Evolutionary conservation across 352 stramenopile genomes (phyloP).

Genomic region (Phytophthora constricta): DNA sequence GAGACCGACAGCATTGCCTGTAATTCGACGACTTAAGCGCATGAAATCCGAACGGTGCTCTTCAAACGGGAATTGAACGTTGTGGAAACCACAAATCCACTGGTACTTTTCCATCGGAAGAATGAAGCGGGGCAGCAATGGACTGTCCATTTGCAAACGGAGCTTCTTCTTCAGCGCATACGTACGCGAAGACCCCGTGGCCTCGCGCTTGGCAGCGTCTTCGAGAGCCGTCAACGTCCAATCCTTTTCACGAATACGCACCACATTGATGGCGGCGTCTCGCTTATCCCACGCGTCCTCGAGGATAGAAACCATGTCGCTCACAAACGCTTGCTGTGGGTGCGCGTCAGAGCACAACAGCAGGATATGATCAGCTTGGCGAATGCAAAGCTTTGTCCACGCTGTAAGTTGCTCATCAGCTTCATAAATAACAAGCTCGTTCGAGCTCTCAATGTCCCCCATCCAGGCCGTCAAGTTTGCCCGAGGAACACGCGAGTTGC

Average conservation of each 20-base stretch:
- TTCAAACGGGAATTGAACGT: slow-evolving; percentile 82
- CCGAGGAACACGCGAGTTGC: slow-evolving; percentile 63
- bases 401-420: slow-evolving; percentile 70
- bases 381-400: slow-evolving; percentile 87
- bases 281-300: slow-evolving; percentile 74
- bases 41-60: slow-evolving; percentile 80
- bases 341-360: slow-evolving; percentile 81
- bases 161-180: slow-evolving; percentile 68
- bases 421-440: slow-evolving; percentile 86
- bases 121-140: slow-evolving; percentile 71
- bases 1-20: slow-evolving; percentile 92
- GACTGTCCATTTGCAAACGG: slow-evolving; percentile 60
- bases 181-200: slow-evolving; percentile 55
- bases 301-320: slow-evolving; percentile 75
- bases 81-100: slow-evolving; percentile 89
- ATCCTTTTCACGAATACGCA: slow-evolving; percentile 77
- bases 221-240: slow-evolving; percentile 75
- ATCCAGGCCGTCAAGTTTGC: slow-evolving; percentile 84
- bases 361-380: slow-evolving; percentile 86
- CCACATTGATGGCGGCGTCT: slow-evolving; percentile 78
- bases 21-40: slow-evolving; percentile 91
- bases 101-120: slow-evolving; percentile 87
- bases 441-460: slow-evolving; percentile 78
- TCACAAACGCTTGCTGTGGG: slow-evolving; percentile 67
- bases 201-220: slow-evolving; percentile 47